Conservation (phyloP, 2,329 filamentous ascomycete genomes). For the Microsporum audouinii region DNA sequence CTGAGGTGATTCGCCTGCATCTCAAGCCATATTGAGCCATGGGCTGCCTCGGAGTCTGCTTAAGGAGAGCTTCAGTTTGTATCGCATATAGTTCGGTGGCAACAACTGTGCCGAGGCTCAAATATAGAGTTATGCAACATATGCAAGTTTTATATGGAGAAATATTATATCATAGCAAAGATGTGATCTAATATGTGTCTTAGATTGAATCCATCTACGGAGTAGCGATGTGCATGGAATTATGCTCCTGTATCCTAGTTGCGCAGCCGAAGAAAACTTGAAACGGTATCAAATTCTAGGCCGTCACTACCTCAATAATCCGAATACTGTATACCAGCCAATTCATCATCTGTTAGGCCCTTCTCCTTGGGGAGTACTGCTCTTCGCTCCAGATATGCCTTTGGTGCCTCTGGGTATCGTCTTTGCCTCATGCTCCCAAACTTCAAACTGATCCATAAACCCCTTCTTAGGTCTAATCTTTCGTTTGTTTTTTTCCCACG, state of each 20-base stretch:
- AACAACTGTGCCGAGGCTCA: slow-evolving; percentile 1
- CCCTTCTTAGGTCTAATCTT: slow-evolving; percentile 20
- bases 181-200: not conserved
- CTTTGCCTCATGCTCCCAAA: slow-evolving; percentile 20
- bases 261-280: too few relatives aligned
- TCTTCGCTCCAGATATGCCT: slow-evolving; percentile 18
- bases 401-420: slow-evolving; percentile 18
- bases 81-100: not conserved
- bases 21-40: not conserved
- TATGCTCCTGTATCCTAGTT: too few relatives aligned
- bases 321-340: not conserved
- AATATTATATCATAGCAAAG: not conserved
- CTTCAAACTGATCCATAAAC: slow-evolving; percentile 20
- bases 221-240: not conserved
- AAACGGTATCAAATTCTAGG: not conserved
- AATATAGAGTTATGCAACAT: not conserved
- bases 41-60: not conserved
- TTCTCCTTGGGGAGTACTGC: slow-evolving; percentile 13
- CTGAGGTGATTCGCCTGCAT: not conserved
- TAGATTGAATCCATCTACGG: not conserved
- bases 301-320: not conserved
- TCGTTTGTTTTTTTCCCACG: slow-evolving; percentile 20
- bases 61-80: not conserved
- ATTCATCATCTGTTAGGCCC: slow-evolving; percentile 7
- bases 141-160: not conserved